Evolutionary conservation across 2,329 filamentous ascomycete species (phyloP), one percentile per base, ranked within the genome.

Genomic region (Karstenula rhodostoma): DNA sequence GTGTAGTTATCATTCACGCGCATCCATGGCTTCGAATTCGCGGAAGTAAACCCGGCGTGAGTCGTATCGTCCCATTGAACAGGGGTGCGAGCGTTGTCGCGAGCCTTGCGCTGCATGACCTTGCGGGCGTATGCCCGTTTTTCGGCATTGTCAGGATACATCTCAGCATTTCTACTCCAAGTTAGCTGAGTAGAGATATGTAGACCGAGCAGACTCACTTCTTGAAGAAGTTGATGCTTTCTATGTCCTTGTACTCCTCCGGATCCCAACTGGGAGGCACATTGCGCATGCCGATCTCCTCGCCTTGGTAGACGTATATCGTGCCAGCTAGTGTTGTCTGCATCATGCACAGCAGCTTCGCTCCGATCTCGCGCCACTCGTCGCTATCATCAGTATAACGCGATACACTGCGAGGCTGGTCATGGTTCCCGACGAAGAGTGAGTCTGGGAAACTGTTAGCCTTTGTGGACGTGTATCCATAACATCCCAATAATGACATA

Each of bases 81-180:
- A 0, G 89, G 89, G 4, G 86, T 84, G 17, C 89, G 82, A 10
- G 87, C 85, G 68, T 91, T 86, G 73, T 92, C 89, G 44, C 89
- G 81, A n/a, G 83, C 87, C 57, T 90, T 85, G 61, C 82, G 79
- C 60, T 87, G 84, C 66, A 90, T 78, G 62, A 72, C 81, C 23
- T 71, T 62, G 25, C 71, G 68, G 2, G 69, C 74, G 12, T 70
- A 52, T 9, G 63, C 61, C 50, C 75, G 70, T 46, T 76, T 76
- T 7, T 67, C 61, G 2, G 63, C 43, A 50, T 75, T 32, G 42
- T 63, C 61, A 13, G 74, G 71, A 62, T 77, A 76, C 58, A 73
- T 65, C 17, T 70, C 56, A 44, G 65, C 67, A 59, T 73, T 72
- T 51, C 73, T 76, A n/a, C 5, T 4, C 15, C 0, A 3, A 7